Conservation (phyloP, 257 asterid genomes). For the Capsicum pubescens region DNA sequence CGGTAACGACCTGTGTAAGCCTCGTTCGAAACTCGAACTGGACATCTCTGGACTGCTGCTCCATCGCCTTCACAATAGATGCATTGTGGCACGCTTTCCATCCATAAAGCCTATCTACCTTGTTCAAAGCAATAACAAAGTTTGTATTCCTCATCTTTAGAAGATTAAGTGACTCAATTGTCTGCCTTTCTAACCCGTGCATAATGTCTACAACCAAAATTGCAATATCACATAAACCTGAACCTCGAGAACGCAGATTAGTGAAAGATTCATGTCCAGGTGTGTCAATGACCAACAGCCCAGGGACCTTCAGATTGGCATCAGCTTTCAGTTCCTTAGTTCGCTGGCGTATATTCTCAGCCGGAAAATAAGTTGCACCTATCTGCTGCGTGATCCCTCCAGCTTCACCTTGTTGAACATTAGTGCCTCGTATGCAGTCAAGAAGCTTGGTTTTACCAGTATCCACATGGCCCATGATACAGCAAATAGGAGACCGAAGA, state of each 20-base stretch:
- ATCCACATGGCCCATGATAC: slow-evolving; percentile 60
- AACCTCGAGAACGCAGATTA: slow-evolving; percentile 93
- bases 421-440: too few relatives aligned
- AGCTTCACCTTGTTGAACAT: slow-evolving; percentile 60
- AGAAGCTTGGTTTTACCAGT: too few relatives aligned
- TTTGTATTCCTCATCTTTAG: slow-evolving; percentile 92
- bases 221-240: slow-evolving; percentile 96
- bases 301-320: slow-evolving; percentile 93
- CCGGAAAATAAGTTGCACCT: slow-evolving; percentile 97
- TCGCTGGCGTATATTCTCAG: slow-evolving; percentile 92
- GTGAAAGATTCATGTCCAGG: slow-evolving; percentile 98
- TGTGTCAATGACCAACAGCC: slow-evolving; percentile 91
- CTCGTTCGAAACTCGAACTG: slow-evolving; percentile 66
- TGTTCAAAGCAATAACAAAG: slow-evolving; percentile 87
- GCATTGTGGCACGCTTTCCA: slow-evolving; percentile 82
- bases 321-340: slow-evolving; percentile 95
- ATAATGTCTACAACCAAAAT: slow-evolving; percentile 93
- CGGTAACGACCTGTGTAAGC: slow-evolving; percentile 69
- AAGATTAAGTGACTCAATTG: slow-evolving; percentile 92
- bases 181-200: slow-evolving; percentile 99
- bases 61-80: slow-evolving; percentile 77
- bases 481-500: slow-evolving; percentile 95
- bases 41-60: slow-evolving; percentile 78
- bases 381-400: slow-evolving; percentile 99
- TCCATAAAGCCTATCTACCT: slow-evolving; percentile 90